Conservation (phyloP, 805 yeast species). For the Myxozyma kluyveri region DNA sequence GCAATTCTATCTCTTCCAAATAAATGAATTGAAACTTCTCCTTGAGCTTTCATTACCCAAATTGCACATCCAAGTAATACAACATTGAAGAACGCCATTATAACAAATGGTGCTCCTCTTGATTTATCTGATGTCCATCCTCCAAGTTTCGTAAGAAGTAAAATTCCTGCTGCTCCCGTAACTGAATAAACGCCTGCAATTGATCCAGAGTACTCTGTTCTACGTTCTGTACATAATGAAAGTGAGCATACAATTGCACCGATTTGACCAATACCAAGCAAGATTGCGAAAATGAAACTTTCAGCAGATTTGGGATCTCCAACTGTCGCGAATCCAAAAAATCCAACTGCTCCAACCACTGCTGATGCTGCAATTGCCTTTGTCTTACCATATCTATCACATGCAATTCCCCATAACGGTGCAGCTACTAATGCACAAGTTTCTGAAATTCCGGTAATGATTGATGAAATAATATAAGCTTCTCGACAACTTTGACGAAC, state of each 20-base stretch:
- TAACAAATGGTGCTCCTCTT: slow-evolving; percentile 58
- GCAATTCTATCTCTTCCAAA: slow-evolving; percentile 12
- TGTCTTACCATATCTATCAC: slow-evolving; percentile 48
- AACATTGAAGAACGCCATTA: slow-evolving; percentile 47
- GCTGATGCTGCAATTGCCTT: slow-evolving; percentile 43
- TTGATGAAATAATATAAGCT: slow-evolving; percentile 64
- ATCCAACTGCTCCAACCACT: slow-evolving; percentile 46
- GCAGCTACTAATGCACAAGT: slow-evolving; percentile 56
- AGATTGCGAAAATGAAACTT: slow-evolving; percentile 42
- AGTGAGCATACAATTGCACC: slow-evolving; percentile 62
- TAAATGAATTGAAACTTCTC: slow-evolving; percentile 2
- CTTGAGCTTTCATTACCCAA: slow-evolving; percentile 17
- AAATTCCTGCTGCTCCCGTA: slow-evolving; percentile 65
- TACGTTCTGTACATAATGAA: slow-evolving; percentile 54
- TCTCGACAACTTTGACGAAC: slow-evolving; percentile 51
- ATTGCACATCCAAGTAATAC: slow-evolving; percentile 19
- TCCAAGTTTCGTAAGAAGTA: slow-evolving; percentile 58
- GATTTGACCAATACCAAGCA: slow-evolving; percentile 61
- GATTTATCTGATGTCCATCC: slow-evolving; percentile 58
- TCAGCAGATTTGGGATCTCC: slow-evolving; percentile 40
- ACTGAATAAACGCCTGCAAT: slow-evolving; percentile 68
- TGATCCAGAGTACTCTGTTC: slow-evolving; percentile 54
- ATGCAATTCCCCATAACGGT: slow-evolving; percentile 61
- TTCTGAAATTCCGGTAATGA: slow-evolving; percentile 66
- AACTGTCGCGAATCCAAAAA: slow-evolving; percentile 41